These are phyloP conservation scores for Colletotrichum higginsianum DNA, from an alignment of 2,329 filamentous ascomycete genomes.

Conservation along the genomic window DNA sequence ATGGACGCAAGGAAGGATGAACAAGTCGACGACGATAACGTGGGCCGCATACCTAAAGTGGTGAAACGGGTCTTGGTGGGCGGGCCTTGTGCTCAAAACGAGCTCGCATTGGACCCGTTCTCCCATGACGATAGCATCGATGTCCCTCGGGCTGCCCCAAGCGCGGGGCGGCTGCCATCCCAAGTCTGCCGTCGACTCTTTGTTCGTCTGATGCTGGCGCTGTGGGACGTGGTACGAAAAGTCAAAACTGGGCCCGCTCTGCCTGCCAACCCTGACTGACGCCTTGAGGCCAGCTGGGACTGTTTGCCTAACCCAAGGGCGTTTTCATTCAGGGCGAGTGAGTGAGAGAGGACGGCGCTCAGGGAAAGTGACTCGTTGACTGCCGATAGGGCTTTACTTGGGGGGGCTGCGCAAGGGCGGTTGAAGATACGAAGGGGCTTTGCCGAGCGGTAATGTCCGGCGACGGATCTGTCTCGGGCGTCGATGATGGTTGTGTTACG, in stretches of 20 bases:
- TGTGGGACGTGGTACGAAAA: slow-evolving; percentile 12
- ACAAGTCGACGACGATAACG: slow-evolving; percentile 14
- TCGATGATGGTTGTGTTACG: not conserved
- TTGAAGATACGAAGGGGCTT: not conserved
- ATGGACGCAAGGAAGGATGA: slow-evolving; percentile 15
- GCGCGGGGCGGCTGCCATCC: slow-evolving; percentile 32
- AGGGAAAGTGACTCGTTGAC: slow-evolving; percentile 34
- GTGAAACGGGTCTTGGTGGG: slow-evolving; percentile 32
- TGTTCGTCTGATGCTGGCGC: slow-evolving; percentile 36
- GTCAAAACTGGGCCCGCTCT: slow-evolving; percentile 1
- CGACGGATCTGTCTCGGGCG: slow-evolving; percentile 11
- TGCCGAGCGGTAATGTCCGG: slow-evolving; percentile 20
- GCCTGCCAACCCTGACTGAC: not conserved
- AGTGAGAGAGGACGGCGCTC: not conserved
- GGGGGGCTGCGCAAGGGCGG: not conserved
- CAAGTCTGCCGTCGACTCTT: slow-evolving; percentile 27
- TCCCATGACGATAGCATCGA: slow-evolving; percentile 25
- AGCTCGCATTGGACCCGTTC: slow-evolving; percentile 20
- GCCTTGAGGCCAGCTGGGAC: slow-evolving; percentile 24
- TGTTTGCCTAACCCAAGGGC: not conserved
- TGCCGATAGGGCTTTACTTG: slow-evolving; percentile 13
- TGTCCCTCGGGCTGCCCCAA: slow-evolving; percentile 22
- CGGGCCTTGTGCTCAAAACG: slow-evolving; percentile 18
- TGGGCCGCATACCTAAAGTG: slow-evolving; percentile 31
- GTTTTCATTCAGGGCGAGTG: slow-evolving; percentile 10